Percentiles rank a stretch among this genome's conserved stretches.
phyloP scores from a whole-genome alignment of 176 grass and related monocot species.

The Oryza officinalis region DNA sequence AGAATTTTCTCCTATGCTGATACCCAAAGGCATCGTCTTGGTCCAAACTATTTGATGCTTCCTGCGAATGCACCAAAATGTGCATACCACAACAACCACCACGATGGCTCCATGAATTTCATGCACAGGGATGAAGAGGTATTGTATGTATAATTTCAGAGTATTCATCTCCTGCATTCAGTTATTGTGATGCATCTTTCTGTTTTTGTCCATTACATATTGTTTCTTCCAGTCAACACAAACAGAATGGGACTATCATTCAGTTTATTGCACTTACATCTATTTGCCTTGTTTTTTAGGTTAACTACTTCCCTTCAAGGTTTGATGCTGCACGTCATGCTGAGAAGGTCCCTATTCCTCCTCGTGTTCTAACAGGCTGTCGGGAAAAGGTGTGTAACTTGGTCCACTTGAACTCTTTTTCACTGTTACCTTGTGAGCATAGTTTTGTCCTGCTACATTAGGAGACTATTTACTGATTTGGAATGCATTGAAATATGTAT shows the following conservation, averaged over 20 bases:
- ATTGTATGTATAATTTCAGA: neutral
- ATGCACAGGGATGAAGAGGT: slow-evolving; percentile 97
- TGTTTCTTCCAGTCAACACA: neutral
- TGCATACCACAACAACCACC: slow-evolving; percentile 86
- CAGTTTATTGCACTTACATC: neutral
- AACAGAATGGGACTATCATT: neutral
- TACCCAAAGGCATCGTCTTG: slow-evolving; percentile 87
- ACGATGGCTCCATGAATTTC: slow-evolving; percentile 90
- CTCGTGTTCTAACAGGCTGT: slow-evolving; percentile 51
- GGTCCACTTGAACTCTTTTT: neutral
- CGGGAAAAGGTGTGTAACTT: slow-evolving; percentile 68
- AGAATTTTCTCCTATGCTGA: slow-evolving; percentile 89
- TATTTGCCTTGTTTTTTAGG: slow-evolving; percentile 42
- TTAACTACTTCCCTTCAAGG: slow-evolving; percentile 91
- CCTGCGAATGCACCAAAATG: slow-evolving; percentile 86
- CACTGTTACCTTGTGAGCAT: neutral
- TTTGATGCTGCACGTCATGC: slow-evolving; percentile 68
- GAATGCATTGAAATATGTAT: neutral
- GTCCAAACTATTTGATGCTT: slow-evolving; percentile 87
- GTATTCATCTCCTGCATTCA: neutral
- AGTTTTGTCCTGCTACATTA: neutral
- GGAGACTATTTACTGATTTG: neutral
- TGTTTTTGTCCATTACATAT: slow-evolving; percentile 2
- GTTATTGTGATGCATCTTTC: neutral
- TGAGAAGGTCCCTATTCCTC: slow-evolving; percentile 69